phyloP scores from a whole-genome alignment of 225 moss, liverwort and hornwort species.

The Physcomitrellopsis africana region DNA sequence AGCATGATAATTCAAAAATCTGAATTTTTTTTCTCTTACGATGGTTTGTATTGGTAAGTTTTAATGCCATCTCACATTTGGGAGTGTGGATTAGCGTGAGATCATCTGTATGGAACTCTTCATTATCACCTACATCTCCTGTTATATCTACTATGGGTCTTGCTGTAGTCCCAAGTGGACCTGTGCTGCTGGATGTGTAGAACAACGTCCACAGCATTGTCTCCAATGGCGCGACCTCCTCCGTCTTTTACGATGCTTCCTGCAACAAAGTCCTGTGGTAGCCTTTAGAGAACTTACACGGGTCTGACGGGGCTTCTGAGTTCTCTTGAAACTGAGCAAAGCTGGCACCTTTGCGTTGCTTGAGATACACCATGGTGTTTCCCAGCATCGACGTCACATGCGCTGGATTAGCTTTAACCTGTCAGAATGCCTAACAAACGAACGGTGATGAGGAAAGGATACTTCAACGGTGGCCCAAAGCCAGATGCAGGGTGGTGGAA shows the following conservation, averaged over 20 bases:
- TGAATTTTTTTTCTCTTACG: too few species aligned
- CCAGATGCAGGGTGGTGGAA: too few species aligned
- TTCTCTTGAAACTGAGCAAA: slow-evolving; percentile 47
- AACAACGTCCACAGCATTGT: not conserved
- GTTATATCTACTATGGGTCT: slow-evolving; percentile 7
- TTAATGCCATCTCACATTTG: too few species aligned
- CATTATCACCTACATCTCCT: slow-evolving; percentile 4
- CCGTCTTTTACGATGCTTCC: not conserved
- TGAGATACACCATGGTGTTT: slow-evolving; percentile 43
- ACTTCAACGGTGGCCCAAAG: too few species aligned
- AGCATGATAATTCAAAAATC: too few species aligned
- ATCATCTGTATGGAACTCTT: too few species aligned
- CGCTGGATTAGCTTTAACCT: slow-evolving; percentile 2
- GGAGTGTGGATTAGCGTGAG: too few species aligned
- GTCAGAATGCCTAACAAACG: too few species aligned
- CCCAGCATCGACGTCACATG: slow-evolving; percentile 33
- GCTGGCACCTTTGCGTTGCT: slow-evolving; percentile 44
- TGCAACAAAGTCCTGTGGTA: slow-evolving; percentile 18
- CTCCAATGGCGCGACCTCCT: slow-evolving; percentile 7
- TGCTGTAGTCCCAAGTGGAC: slow-evolving; percentile 8
- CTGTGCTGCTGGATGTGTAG: slow-evolving; percentile 8
- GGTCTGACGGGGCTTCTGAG: slow-evolving; percentile 27
- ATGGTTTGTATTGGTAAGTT: too few species aligned
- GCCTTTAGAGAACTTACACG: not conserved
- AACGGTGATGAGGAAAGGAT: too few species aligned